Conservation (phyloP, 345 rosid genomes). For the Pugionium dolabratum region DNA sequence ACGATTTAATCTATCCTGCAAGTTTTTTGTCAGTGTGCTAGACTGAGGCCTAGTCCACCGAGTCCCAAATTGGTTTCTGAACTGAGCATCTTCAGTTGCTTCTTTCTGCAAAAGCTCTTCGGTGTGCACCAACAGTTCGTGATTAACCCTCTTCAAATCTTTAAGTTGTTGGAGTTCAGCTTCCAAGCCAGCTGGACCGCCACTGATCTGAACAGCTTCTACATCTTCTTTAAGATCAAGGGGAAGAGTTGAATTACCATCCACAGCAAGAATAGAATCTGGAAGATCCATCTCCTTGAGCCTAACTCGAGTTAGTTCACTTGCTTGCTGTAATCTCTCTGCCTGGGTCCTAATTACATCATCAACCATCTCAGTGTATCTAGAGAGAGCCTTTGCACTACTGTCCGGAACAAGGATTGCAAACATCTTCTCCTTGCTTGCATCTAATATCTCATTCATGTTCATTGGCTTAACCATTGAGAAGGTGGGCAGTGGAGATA, state of each 20-base stretch:
- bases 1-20: conserved; percentile 90
- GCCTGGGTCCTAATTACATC: conserved; percentile 90
- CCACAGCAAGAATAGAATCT: conserved; percentile 91
- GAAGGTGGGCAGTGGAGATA: conserved; percentile 76
- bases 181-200: conserved; percentile 91
- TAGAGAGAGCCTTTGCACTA: conserved; percentile 96
- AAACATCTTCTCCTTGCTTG: conserved; percentile 96
- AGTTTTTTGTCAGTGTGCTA: conserved; percentile 87
- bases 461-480: conserved; percentile 91
- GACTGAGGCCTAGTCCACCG: conserved; percentile 99
- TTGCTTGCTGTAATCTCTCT: conserved; percentile 94
- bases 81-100: conserved; percentile 89
- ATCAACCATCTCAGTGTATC: conserved; percentile 98
- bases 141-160: conserved; percentile 93
- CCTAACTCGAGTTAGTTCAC: conserved; percentile 90
- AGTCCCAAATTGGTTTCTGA: conserved; percentile 96
- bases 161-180: conserved; percentile 88
- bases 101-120: conserved; percentile 98
- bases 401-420: conserved; percentile 91
- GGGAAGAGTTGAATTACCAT: conserved; percentile 73
- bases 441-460: conserved; percentile 87
- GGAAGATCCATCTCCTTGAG: conserved; percentile 99
- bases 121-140: conserved; percentile 84
- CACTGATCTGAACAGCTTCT: conserved; percentile 93
- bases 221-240: conserved; percentile 84